These are phyloP conservation scores for Syzygium grande DNA, from an alignment of 345 rosid genomes.

Conservation along the genomic window DNA sequence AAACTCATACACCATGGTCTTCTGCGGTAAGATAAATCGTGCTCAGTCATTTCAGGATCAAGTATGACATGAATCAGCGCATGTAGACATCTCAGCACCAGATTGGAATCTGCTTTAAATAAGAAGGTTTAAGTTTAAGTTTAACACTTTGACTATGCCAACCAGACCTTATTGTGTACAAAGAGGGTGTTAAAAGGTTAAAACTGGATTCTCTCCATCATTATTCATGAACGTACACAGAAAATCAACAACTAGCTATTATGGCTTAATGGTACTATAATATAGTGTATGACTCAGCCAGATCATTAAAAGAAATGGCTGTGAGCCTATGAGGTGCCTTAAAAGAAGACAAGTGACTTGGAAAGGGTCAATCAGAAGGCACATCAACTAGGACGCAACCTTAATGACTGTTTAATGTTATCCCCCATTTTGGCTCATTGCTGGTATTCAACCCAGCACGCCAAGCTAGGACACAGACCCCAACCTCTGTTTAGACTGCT, in stretches of 20 bases:
- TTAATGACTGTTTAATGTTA: neutral
- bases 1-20: neutral
- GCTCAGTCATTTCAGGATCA: neutral
- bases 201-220: neutral
- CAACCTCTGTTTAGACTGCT: neutral
- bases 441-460: neutral
- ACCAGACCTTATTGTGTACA: neutral
- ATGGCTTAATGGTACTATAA: neutral
- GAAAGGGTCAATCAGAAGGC: neutral
- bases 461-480: neutral
- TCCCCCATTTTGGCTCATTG: neutral
- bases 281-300: neutral
- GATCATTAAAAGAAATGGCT: neutral
- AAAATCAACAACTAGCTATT: neutral
- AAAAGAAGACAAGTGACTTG: neutral
- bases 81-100: neutral
- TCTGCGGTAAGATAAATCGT: neutral
- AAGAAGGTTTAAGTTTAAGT: too few relatives aligned
- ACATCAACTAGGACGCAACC: neutral
- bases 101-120: neutral
- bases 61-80: neutral
- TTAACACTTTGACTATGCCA: neutral
- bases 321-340: neutral
- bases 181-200: neutral
- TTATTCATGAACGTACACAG: neutral